A percentile compares a stretch with the other conserved stretches of the same genome.
Conservation (phyloP, 495 filamentous ascomycete species). For the Aspergillus bridgeri region DNA sequence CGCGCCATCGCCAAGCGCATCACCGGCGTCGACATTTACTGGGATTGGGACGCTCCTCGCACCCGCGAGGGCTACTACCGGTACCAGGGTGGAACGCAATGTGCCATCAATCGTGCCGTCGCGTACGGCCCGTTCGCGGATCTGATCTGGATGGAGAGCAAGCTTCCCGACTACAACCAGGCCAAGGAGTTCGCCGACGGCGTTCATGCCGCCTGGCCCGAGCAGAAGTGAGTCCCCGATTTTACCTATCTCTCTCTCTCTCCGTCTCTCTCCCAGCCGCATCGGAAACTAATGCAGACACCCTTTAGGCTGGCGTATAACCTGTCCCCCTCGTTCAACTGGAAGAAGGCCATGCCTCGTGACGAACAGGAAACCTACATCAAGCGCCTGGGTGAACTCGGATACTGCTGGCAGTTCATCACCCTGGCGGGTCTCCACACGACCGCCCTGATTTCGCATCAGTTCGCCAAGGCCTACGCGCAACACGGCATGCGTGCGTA, state of each 20-base stretch:
- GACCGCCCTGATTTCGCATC: constrained; percentile 83
- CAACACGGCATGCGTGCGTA: constrained; percentile 92
- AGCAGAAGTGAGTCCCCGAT: constrained; percentile 94
- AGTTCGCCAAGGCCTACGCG: constrained; percentile 80
- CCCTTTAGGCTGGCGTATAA: constrained; percentile 80
- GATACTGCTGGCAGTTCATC: constrained; percentile 99
- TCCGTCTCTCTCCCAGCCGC: neutral
- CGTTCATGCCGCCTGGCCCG: constrained; percentile 90
- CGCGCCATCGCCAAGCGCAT: constrained; percentile 78
- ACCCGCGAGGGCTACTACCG: constrained; percentile 95
- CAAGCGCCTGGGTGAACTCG: constrained; percentile 75
- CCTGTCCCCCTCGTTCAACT: constrained; percentile 98
- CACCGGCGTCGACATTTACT: constrained; percentile 78
- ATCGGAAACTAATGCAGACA: constrained; percentile 11
- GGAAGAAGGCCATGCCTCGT: constrained; percentile 94
- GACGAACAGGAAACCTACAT: constrained; percentile 98
- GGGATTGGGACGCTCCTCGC: constrained; percentile 88
- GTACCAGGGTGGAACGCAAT: constrained; percentile 85
- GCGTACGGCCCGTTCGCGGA: constrained; percentile 94
- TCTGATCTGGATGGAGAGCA: constrained; percentile 99
- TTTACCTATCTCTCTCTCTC: neutral
- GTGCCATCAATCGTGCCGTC: constrained; percentile 84
- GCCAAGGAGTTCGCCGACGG: constrained; percentile 93
- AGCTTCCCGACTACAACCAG: constrained; percentile 87
- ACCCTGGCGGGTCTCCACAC: constrained; percentile 97